Evolutionary conservation across 2,329 filamentous ascomycete genomes (phyloP).

Genomic region (Alternaria novae-zelandiae): DNA sequence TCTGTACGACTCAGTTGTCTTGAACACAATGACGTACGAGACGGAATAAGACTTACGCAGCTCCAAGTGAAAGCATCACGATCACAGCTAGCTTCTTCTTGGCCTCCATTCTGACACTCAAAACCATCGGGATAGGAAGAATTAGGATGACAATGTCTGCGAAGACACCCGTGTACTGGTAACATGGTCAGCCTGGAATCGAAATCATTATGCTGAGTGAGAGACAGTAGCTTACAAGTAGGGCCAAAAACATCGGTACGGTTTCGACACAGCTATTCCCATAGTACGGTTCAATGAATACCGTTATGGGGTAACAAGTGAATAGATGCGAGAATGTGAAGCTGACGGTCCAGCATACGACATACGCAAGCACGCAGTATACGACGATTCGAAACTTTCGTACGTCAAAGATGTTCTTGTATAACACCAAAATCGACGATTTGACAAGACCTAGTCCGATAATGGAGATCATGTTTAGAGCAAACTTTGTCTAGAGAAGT

Average conservation of each 20-base stretch:
- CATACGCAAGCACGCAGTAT: conserved; percentile 25
- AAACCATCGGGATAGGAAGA: conserved; percentile 34
- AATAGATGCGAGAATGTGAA: conserved; percentile 35
- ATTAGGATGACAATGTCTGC: conserved; percentile 30
- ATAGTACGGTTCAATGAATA: conserved; percentile 35
- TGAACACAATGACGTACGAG: background rate
- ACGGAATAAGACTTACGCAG: conserved; percentile 17
- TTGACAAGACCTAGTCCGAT: conserved; percentile 37
- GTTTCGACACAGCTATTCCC: conserved; percentile 32
- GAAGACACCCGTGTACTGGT: conserved; percentile 26
- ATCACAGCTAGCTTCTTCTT: conserved; percentile 30
- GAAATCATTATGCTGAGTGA: background rate
- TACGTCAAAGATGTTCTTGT: conserved; percentile 37
- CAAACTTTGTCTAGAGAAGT: conserved; percentile 33
- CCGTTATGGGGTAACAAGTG: conserved; percentile 36
- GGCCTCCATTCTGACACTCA: conserved; percentile 24
- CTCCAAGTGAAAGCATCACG: conserved; percentile 28
- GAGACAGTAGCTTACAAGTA: conserved; percentile 17
- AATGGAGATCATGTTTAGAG: conserved; percentile 34
- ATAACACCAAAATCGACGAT: conserved; percentile 38
- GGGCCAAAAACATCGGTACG: conserved; percentile 29
- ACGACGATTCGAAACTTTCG: conserved; percentile 28
- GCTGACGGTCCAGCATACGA: conserved; percentile 32
- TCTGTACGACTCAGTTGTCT: conserved; percentile 14
- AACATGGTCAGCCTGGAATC: background rate